Conservation (phyloP, 2,329 filamentous ascomycete genomes). For the Emergomyces africanus region DNA sequence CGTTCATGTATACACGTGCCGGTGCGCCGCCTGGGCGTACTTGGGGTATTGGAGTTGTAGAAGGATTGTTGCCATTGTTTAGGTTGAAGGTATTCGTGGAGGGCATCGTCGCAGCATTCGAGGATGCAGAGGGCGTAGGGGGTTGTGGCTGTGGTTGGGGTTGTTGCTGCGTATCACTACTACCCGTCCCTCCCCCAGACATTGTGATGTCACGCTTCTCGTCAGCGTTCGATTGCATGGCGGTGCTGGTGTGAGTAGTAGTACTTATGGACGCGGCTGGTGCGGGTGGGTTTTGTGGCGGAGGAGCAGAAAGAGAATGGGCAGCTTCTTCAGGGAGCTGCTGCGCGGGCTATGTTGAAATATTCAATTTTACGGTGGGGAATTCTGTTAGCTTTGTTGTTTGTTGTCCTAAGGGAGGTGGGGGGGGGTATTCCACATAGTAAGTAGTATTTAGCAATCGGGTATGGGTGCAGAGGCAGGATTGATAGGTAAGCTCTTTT, state of each 20-base stretch:
- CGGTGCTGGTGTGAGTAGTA: not conserved
- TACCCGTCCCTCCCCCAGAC: slow-evolving; percentile 3
- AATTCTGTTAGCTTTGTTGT: not conserved
- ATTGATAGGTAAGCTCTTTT: not conserved
- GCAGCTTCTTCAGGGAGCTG: not conserved
- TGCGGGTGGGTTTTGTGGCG: not conserved
- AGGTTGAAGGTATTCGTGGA: not conserved
- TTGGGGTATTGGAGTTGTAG: slow-evolving; percentile 7
- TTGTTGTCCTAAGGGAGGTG: too few species aligned
- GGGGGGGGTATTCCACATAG: too few species aligned
- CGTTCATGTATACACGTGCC: slow-evolving; percentile 57
- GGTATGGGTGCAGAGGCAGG: not conserved
- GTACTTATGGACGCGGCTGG: not conserved
- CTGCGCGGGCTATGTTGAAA: not conserved
- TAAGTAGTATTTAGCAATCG: too few species aligned
- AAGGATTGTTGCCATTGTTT: not conserved
- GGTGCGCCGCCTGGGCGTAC: slow-evolving; percentile 54
- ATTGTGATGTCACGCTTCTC: slow-evolving; percentile 9
- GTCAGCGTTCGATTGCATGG: not conserved
- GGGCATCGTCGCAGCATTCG: not conserved
- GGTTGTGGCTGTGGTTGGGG: not conserved
- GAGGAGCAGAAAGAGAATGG: slow-evolving; percentile 6
- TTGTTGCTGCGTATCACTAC: not conserved
- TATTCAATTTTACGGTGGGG: not conserved
- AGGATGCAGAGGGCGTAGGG: not conserved